Conservation (phyloP, 345 rosid genomes). For the Syzygium jambos region DNA sequence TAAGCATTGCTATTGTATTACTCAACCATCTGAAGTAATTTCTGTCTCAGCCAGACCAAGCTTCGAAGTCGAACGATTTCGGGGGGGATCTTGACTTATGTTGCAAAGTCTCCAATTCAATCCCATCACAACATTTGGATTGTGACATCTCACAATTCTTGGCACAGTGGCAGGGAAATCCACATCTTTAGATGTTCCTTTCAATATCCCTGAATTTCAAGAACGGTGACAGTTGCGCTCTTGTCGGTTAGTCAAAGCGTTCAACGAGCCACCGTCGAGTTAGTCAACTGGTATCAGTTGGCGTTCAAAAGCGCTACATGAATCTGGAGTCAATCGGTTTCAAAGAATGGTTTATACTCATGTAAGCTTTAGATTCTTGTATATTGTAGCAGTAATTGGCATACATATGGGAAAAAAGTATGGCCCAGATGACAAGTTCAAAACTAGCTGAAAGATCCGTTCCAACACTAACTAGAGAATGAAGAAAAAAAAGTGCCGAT, state of each 20-base stretch:
- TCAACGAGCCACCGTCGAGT: not conserved
- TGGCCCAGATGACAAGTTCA: not conserved
- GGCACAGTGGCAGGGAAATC: not conserved
- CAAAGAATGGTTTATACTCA: not conserved
- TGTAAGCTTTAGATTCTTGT: not conserved
- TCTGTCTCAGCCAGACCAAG: not conserved
- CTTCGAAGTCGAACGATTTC: not conserved
- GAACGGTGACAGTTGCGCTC: not conserved
- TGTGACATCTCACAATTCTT: not conserved
- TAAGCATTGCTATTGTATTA: not conserved
- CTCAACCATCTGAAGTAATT: not conserved
- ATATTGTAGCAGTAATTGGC: not conserved
- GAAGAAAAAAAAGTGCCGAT: not conserved
- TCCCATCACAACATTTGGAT: not conserved
- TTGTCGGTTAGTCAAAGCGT: not conserved
- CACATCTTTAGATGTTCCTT: not conserved
- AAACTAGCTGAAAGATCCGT: not conserved
- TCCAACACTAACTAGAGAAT: not conserved
- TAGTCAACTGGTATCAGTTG: not conserved
- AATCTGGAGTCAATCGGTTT: not conserved
- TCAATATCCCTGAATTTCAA: not conserved
- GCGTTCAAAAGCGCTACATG: not conserved
- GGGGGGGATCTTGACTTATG: not conserved
- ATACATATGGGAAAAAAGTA: not conserved
- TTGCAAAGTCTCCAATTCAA: not conserved